Percentiles rank a stretch among this genome's conserved stretches.
phyloP scores from a whole-genome alignment of 331 rosid genomes.

The Prunus yedoensis region DNA sequence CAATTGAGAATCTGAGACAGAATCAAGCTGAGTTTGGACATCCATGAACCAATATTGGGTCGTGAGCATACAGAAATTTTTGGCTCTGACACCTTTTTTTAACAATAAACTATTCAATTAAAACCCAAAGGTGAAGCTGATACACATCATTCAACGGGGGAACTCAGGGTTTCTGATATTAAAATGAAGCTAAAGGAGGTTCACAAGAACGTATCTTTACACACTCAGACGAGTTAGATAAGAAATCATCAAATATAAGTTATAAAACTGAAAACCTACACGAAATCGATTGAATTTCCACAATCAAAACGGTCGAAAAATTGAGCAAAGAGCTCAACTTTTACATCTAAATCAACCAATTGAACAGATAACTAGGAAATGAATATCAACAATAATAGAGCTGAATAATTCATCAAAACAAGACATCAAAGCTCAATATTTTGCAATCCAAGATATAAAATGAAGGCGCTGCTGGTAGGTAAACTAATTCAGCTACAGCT shows the following conservation, averaged over 20 bases:
- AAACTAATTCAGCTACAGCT: not conserved
- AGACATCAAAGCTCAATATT: not conserved
- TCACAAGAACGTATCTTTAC: not conserved
- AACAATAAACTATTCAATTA: not conserved
- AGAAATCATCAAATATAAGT: not conserved
- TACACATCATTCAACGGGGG: not conserved
- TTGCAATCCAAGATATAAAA: not conserved
- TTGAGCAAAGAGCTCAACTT: constrained; percentile 3
- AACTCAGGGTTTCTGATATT: not conserved
- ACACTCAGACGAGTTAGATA: not conserved
- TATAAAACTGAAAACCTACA: not conserved
- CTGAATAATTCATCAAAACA: not conserved
- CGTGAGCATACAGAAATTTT: not conserved
- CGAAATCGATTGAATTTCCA: not conserved
- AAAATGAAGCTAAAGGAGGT: not conserved
- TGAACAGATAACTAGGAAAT: not conserved
- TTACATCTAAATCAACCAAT: constrained; percentile 4
- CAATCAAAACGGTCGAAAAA: not conserved
- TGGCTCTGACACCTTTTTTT: not conserved
- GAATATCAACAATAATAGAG: not conserved
- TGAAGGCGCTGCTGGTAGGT: not conserved
- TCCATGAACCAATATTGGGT: not conserved
- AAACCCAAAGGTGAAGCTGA: not conserved
- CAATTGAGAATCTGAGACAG: not conserved
- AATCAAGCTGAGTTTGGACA: not conserved